Percentiles rank a stretch among this genome's conserved stretches.
phyloP scores from a whole-genome alignment of 2,329 filamentous ascomycete genomes.

The Gnomoniopsis sp. region DNA sequence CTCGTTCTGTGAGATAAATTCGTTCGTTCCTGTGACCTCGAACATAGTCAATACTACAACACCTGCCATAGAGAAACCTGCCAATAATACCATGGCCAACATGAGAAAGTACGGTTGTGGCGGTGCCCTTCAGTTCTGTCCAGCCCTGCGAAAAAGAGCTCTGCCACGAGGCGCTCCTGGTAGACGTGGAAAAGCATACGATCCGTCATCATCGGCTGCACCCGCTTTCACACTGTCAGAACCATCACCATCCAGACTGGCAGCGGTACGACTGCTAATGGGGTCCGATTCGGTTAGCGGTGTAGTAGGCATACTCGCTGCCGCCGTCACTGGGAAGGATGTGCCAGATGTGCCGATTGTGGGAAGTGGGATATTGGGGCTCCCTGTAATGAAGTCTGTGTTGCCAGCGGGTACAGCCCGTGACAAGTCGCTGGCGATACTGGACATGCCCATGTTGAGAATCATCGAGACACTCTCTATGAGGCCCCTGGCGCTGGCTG shows the following conservation, averaged over 20 bases:
- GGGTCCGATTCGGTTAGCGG: neutral
- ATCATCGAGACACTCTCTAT: conserved; percentile 1
- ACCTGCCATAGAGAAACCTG: neutral
- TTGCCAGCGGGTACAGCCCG: neutral
- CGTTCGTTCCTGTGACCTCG: neutral
- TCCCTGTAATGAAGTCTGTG: neutral
- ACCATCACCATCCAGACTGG: neutral
- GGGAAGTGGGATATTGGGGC: neutral
- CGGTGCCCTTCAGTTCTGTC: neutral
- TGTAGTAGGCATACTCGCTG: neutral
- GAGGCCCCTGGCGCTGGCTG: conserved; percentile 1
- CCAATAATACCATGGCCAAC: neutral
- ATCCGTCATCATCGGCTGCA: neutral
- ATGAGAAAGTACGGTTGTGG: neutral
- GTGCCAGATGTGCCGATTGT: neutral
- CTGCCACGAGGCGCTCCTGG: neutral
- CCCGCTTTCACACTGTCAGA: neutral
- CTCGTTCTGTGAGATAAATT: neutral
- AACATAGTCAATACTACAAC: neutral
- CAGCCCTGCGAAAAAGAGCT: neutral
- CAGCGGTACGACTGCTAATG: neutral
- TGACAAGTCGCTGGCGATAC: conserved; percentile 1
- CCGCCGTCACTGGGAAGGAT: neutral
- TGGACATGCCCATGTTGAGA: conserved; percentile 6
- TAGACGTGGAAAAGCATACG: neutral